Evolutionary conservation across 2,329 filamentous ascomycete species (phyloP), one percentile per base, ranked within the genome.

Genomic region (Blumeria graminis): DNA sequence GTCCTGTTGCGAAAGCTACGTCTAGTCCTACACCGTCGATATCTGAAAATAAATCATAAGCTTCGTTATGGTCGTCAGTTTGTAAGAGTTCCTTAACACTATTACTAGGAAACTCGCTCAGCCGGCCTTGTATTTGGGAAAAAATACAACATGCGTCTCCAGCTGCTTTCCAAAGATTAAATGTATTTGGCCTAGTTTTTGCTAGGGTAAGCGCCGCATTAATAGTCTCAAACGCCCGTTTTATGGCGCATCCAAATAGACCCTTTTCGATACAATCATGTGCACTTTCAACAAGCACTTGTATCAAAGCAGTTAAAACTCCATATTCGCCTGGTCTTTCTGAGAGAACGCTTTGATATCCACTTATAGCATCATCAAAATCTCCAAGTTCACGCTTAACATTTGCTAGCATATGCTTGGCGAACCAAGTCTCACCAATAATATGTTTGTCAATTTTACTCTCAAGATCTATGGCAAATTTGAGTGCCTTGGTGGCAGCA

Each of bases 361-460:
- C 77, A 32, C 71, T 67, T 58, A 94, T 84, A 0, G 92, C 86
- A 56, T 85, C 81, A 58, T 94, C 84, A 63, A 83, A 94, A 45
- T 93, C 82, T n/a, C 87, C 88, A 52, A 96, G 74, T 65, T 96
- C 90, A 56, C 89, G 80, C 67, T 88, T 87, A 56, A 98, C 86
- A 64, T 98, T 96, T 43, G 87, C 89, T 58, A 96, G 77, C 82
- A 98, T 93, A 68, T 95, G 95, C 65, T 86, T 86, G 7, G 89
- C 89, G 67, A 95, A 98, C 92, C 92, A 98, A 9, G 78, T 84
- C 62, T 93, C 84, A 0, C 77, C 80, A 18, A 72, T 66, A 36
- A 78, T 73, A 50, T 76, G 68, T 64, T 74, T 65, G n/a, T 72
- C 68, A 0, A 76, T 68, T 1, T 74, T 73, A 33, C 77, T 73